Base-by-base conservation (phyloP, 495 filamentous ascomycete species). In the Daldinia childiae region DNA sequence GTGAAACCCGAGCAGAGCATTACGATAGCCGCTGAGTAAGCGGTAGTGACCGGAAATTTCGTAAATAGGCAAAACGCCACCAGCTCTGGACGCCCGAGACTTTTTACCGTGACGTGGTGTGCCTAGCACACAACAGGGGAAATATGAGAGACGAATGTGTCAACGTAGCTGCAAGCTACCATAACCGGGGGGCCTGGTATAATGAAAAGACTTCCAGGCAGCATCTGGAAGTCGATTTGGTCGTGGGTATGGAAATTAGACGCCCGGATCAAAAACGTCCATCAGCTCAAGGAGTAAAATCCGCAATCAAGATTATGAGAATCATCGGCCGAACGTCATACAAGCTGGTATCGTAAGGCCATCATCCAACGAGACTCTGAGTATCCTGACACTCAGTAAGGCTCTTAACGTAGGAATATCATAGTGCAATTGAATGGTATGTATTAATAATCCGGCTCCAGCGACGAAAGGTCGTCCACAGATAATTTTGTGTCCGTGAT, bases 401-500 rank as follows among this genome's bases (percentile, higher is more conserved):
- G 45, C 52, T 38, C 68, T 58, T 45, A 74, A 65, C 45, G 57
- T 76, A 68, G 66, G 38, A 38, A 74, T 72, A 70, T 69, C 62
- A 64, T 74, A 39, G 58, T 39, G 39, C 34, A 15, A n/a, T 32
- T 57, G 17, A 55, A 38, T 43, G 50, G 27, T 14, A 36, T 32
- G 36, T 26, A 62, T 61, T 48, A 69, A 19, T 57, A 68, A 34
- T 72, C 69, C 19, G 64, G 32, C 26, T 48, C 43, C 21, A 68
- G 32, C 26, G 36, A 7, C 48, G 79, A 77, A 52, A 85, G 75
- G 50, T 83, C 77, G 39, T 84, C 82, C 21, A 84, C 76, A 12
- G 82, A 76, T 6, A 82, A 52, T 38, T 83, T 73, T 6, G 71
- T 73, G 38, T 84, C 79, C 2, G 66, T 58, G 61, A 87, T 79